Evolutionary conservation across 2,329 filamentous ascomycete genomes (phyloP).

Genomic region (Fusarium oxysporum): DNA sequence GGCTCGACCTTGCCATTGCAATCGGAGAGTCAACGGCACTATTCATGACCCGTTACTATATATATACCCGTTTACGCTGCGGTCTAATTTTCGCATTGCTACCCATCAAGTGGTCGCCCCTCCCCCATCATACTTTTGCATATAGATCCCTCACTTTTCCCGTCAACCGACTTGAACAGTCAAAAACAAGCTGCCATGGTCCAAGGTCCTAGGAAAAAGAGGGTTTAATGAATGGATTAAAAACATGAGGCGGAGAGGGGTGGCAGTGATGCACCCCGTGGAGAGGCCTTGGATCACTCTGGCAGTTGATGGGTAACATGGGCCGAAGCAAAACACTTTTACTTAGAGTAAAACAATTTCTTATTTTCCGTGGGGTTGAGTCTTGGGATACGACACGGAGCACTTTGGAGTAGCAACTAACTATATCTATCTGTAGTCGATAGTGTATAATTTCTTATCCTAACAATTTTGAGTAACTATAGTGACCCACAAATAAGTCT

Average conservation of each 20-base stretch:
- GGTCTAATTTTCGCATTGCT: conserved; percentile 46
- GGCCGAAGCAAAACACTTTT: conserved; percentile 39
- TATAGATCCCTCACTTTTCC: conserved; percentile 6
- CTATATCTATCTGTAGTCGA: conserved; percentile 50
- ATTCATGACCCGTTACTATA: conserved; percentile 47
- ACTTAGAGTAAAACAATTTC: conserved; percentile 37
- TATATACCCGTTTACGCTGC: conserved; percentile 49
- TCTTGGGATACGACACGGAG: conserved; percentile 39
- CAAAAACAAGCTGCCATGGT: conserved; percentile 35
- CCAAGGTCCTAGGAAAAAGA: conserved; percentile 32
- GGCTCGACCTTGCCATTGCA: conserved; percentile 34
- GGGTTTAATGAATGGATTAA: conserved; percentile 15
- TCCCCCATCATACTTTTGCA: conserved; percentile 32
- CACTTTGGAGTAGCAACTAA: conserved; percentile 46
- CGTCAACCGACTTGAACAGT: conserved; percentile 21
- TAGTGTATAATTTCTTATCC: conserved; percentile 53
- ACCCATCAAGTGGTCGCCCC: conserved; percentile 40
- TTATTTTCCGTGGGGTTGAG: conserved; percentile 39
- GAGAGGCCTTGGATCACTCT: conserved; percentile 43
- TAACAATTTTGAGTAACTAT: conserved; percentile 9
- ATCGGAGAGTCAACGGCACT: conserved; percentile 35
- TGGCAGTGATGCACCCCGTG: conserved; percentile 29
- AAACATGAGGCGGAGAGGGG: conserved; percentile 25
- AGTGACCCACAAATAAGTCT: background rate
- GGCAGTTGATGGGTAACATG: conserved; percentile 40